Evolutionary conservation across 306 rosid genomes (phyloP), one percentile per base, ranked within the genome.

Genomic region (Castanea crenata): DNA sequence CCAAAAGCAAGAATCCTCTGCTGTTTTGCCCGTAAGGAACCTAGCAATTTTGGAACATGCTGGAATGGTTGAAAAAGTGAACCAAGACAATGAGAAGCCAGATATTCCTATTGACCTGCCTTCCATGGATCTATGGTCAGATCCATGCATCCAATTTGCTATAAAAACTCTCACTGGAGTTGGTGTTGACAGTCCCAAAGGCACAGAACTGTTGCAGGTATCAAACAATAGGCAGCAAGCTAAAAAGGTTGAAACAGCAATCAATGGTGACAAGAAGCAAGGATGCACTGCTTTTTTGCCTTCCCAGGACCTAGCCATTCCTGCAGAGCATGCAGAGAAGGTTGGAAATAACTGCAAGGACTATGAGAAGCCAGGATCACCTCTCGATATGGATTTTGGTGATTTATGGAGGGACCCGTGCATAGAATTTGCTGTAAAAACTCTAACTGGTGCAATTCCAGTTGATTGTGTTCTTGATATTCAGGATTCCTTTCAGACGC

Each of bases 71-170:
- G 79, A 79, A 55, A 76, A 58, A n/a, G 81, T 44, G 83, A 79
- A 80, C 29, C 79, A 80, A 56, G 76, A 71, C 4, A 85, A 80
- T 16, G 73, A 38, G 18, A 85, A 80, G 62, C 80, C 81, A 73
- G 91, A 79, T 79, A 71, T 80, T 76, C 18, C 68, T 44, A 65
- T 29, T 9, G 91, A 87, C 62, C 74, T 83, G 38, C 94, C 93
- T 29, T 79, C 90, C 19, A 79, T 75, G 46, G 94, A 93, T 77
- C 75, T 95, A 6, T 80, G 93, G 81, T 76, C 88, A 9, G 99
- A 95, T 68, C 99, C 99, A 18, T 95, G 97, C 80, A 93, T 95
- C 49, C 98, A 97, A 51, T 95, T 95, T 85, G 98, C 99, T 15
- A 79, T 93, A 78, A 90, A 93, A 81, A 90, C 92, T 76, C 94